These are phyloP conservation scores for Amanita pseudoporphyria DNA, from an alignment of 768 basidiomycete species.

Conservation along the genomic window DNA sequence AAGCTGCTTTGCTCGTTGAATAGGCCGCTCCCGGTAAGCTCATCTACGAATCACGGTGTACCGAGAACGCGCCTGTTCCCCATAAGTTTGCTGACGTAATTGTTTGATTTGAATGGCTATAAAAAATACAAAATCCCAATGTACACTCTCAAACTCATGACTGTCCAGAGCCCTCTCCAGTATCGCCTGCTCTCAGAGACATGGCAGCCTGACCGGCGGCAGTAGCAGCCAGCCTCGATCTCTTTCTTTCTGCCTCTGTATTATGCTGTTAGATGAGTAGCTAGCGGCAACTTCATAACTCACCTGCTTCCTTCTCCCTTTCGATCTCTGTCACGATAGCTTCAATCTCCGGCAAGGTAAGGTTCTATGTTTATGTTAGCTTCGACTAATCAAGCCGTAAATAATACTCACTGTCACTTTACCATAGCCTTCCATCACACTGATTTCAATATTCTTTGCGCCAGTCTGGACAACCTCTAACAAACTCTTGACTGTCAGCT, in stretches of 20 bases:
- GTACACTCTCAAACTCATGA: not conserved
- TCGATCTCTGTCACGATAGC: conserved; percentile 90
- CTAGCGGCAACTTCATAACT: conserved; percentile 15
- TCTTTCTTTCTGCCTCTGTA: conserved; percentile 91
- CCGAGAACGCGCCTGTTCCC: too few relatives aligned
- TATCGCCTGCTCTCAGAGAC: conserved; percentile 44
- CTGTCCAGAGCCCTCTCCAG: conserved; percentile 21
- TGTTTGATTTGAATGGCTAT: conserved; percentile 4
- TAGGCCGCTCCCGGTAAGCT: not conserved
- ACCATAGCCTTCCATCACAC: conserved; percentile 93
- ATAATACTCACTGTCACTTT: conserved; percentile 66
- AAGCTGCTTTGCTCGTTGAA: conserved; percentile 26
- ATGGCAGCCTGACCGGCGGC: conserved; percentile 89
- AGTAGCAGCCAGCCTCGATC: conserved; percentile 82
- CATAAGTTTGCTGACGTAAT: conserved; percentile 11
- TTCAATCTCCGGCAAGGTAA: conserved; percentile 84
- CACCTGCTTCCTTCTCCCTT: conserved; percentile 92
- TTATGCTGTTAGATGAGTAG: not conserved
- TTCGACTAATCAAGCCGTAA: not conserved
- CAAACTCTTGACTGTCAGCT: conserved; percentile 89
- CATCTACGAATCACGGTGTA: not conserved
- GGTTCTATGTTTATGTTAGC: conserved; percentile 41
- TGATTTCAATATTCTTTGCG: conserved; percentile 99
- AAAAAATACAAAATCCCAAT: conserved; percentile 5
- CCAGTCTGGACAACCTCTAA: conserved; percentile 98